A percentile compares a stretch with the other conserved stretches of the same genome.
These are phyloP conservation scores for Lecanoromycetidae sp. DNA, from an alignment of 2,329 filamentous ascomycete genomes.

Conservation along the genomic window DNA sequence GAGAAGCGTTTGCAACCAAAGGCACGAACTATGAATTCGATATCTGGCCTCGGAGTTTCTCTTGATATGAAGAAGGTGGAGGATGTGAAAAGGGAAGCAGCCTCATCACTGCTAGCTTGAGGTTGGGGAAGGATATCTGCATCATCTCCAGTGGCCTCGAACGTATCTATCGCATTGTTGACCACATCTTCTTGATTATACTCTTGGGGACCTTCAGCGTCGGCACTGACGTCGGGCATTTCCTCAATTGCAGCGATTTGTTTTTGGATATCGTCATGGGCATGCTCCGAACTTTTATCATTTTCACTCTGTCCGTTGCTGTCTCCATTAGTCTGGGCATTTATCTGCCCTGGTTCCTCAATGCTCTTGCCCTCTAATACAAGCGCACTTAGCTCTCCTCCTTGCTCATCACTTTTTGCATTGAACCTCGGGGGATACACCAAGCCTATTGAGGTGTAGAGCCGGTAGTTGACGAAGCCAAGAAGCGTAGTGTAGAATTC, in stretches of 20 bases:
- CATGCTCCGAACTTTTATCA: too few relatives aligned
- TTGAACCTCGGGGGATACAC: slow-evolving; percentile 97
- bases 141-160: slow-evolving; percentile 70
- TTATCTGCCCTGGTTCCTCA: slow-evolving; percentile 22
- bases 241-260: slow-evolving; percentile 16
- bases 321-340: slow-evolving; percentile 8
- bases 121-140: slow-evolving; percentile 82
- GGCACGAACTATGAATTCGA: slow-evolving; percentile 85
- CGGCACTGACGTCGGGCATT: slow-evolving; percentile 30
- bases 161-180: slow-evolving; percentile 62
- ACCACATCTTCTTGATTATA: slow-evolving; percentile 56
- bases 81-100: slow-evolving; percentile 67
- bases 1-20: slow-evolving; percentile 96
- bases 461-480: slow-evolving; percentile 87
- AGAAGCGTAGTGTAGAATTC: slow-evolving; percentile 97
- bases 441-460: slow-evolving; percentile 82
- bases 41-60: slow-evolving; percentile 76
- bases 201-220: slow-evolving; percentile 39
- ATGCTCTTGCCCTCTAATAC: slow-evolving; percentile 66
- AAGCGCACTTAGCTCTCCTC: slow-evolving; percentile 82
- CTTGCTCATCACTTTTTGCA: slow-evolving; percentile 70
- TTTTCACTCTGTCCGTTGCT: too few relatives aligned
- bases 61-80: slow-evolving; percentile 88
- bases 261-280: background rate
- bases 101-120: slow-evolving; percentile 50